Conservation (phyloP, 768 basidiomycete genomes). For the Lactarius sp. region DNA sequence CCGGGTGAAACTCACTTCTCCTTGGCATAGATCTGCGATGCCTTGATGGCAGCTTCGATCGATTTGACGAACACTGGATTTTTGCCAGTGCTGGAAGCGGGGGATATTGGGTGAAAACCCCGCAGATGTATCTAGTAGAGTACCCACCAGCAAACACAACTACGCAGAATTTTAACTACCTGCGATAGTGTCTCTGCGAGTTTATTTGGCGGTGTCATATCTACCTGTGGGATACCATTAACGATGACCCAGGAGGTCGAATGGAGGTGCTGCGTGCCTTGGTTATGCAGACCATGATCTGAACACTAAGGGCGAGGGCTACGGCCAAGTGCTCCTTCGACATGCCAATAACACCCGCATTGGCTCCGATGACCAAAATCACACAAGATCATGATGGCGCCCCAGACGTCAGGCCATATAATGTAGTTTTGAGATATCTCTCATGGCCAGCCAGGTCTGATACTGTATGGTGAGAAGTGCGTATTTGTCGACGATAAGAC, state of each 20-base stretch:
- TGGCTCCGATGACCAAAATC: slow-evolving; percentile 90
- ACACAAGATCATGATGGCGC: slow-evolving; percentile 73
- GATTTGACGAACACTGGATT: slow-evolving; percentile 82
- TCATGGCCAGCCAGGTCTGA: slow-evolving; percentile 95
- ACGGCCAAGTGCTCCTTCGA: slow-evolving; percentile 96
- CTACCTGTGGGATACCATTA: slow-evolving; percentile 50
- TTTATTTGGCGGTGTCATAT: slow-evolving; percentile 94
- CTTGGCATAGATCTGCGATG: slow-evolving; percentile 66
- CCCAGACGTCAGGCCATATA: slow-evolving; percentile 92
- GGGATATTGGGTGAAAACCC: slow-evolving; percentile 1
- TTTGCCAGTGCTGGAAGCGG: slow-evolving; percentile 53
- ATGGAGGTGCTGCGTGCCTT: slow-evolving; percentile 50
- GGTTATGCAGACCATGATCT: slow-evolving; percentile 89
- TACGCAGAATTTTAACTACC: slow-evolving; percentile 85
- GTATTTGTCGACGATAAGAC: neutral
- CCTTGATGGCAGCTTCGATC: slow-evolving; percentile 71
- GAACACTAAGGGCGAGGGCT: slow-evolving; percentile 87
- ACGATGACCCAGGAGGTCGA: neutral
- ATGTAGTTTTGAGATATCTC: slow-evolving; percentile 84
- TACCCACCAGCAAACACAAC: slow-evolving; percentile 83
- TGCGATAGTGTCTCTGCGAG: slow-evolving; percentile 87
- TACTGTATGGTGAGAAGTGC: neutral
- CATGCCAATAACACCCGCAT: slow-evolving; percentile 89
- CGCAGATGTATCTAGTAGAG: neutral
- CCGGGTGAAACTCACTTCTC: slow-evolving; percentile 48